phyloP scores from a whole-genome alignment of 208 protist genomes.

The Acanthamoeba royreba region DNA sequence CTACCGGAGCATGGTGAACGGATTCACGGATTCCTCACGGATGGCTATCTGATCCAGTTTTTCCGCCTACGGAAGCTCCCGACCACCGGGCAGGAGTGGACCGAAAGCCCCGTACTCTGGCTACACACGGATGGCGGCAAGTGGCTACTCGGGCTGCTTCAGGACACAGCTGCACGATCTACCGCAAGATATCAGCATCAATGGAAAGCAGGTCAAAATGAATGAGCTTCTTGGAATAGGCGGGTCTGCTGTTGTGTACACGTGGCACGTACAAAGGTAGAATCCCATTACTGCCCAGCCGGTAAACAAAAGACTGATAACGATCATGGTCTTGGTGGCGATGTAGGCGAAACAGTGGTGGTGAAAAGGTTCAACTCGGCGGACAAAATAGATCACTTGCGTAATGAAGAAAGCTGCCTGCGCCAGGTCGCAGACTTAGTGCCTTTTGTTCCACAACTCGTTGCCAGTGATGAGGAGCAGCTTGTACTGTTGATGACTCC shows the following conservation, averaged over 20 bases:
- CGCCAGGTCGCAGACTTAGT: not conserved
- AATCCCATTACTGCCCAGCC: not conserved
- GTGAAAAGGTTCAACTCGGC: not conserved
- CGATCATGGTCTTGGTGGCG: not conserved
- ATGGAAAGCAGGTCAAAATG: not conserved
- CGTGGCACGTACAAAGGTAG: not conserved
- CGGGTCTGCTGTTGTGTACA: not conserved
- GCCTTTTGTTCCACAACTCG: not conserved
- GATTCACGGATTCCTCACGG: not conserved
- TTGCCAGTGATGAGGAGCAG: not conserved
- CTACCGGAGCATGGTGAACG: not conserved
- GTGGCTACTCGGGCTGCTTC: not conserved
- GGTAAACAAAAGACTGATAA: too few relatives aligned
- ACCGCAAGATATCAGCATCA: not conserved
- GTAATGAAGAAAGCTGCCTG: not conserved
- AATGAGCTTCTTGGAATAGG: not conserved
- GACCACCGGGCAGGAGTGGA: not conserved
- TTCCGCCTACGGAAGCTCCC: not conserved
- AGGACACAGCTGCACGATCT: not conserved
- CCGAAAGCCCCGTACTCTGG: not conserved
- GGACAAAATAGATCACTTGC: not conserved
- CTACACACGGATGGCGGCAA: not conserved
- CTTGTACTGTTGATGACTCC: not conserved
- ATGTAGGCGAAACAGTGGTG: not conserved
- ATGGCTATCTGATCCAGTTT: slow-evolving; percentile 16